Evolutionary conservation across 441 rosid genomes (phyloP), one percentile per base, ranked within the genome.

Genomic region (Euphorbia corollata): DNA sequence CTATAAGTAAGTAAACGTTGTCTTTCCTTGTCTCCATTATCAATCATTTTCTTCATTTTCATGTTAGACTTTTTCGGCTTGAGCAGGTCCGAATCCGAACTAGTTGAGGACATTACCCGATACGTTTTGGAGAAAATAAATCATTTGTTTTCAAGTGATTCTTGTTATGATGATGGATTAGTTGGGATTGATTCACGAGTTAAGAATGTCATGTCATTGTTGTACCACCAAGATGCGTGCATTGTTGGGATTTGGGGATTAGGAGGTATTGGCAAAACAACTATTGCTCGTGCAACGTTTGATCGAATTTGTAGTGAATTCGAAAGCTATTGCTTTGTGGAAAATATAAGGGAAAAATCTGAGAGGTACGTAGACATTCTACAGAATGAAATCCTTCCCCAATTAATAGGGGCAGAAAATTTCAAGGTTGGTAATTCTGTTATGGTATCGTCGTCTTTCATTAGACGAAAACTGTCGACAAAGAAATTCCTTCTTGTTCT

Each of bases 261-360:
- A 57, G 64, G 63, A 8, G 73, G 73, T 12, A 63, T 70, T 3
- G 68, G 73, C 0, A 70, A 64, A 45, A 51, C 73, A 10, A 70
- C 73, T 2, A 38, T 43, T 11, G 68, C 73, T 18, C 2, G 27
- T 2, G 2, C 1, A 16, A 36, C 64, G 2, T 70, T 15, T 70
- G 22, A 32, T 8, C 61, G 9, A 20, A 55, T 54, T 57, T 34
- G 8, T 16, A 1, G 5, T 15, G 43, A 63, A 18, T 70, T 63
- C 30, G 41, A 11, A 8, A 45, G 50, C 3, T 34, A 0, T 2
- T 64, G 51, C 50, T 71, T 43, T 13, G 11, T 71, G 5, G 19
- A 0, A 57, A 1, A 53, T 38, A 30, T 71, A 0, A 48, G 59
- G 53, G 41, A 64, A 47, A 20, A 48, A n/a, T 9, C 19, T 0